phyloP scores from a whole-genome alignment of 2,329 filamentous ascomycete species.

The Harringtonia aguacate region DNA sequence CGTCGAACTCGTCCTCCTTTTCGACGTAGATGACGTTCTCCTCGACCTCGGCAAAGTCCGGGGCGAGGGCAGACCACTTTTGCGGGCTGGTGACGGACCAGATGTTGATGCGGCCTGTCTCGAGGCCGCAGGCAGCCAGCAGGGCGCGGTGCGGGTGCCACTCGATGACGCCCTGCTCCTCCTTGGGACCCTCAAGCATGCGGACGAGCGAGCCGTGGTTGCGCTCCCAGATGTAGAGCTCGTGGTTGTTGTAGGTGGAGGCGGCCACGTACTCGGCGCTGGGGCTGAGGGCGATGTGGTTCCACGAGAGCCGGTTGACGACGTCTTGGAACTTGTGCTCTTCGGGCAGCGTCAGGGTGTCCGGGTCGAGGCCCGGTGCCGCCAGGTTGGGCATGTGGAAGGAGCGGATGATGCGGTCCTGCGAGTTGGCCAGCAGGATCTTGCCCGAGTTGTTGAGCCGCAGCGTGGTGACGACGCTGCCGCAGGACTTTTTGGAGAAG shows the following conservation, averaged over 20 bases:
- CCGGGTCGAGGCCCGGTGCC: slow-evolving; percentile 59
- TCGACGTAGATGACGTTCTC: slow-evolving; percentile 97
- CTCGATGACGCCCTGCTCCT: slow-evolving; percentile 92
- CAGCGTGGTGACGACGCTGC: slow-evolving; percentile 78
- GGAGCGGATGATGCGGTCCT: slow-evolving; percentile 89
- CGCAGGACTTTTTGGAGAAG: slow-evolving; percentile 80
- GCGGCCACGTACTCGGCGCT: slow-evolving; percentile 94
- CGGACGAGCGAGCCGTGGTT: slow-evolving; percentile 88
- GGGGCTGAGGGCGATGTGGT: slow-evolving; percentile 89
- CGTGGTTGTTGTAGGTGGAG: slow-evolving; percentile 95
- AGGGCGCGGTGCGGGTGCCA: slow-evolving; percentile 89
- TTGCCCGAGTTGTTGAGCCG: slow-evolving; percentile 76
- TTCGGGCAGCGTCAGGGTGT: slow-evolving; percentile 79
- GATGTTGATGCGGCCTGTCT: slow-evolving; percentile 86
- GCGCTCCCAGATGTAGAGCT: slow-evolving; percentile 97
- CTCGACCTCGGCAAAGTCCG: slow-evolving; percentile 94
- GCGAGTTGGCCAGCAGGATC: slow-evolving; percentile 83
- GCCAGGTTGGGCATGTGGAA: slow-evolving; percentile 76
- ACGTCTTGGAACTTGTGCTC: slow-evolving; percentile 99
- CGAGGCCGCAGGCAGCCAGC: slow-evolving; percentile 82
- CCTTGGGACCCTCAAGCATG: slow-evolving; percentile 92
- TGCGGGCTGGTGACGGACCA: slow-evolving; percentile 95
- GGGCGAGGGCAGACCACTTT: slow-evolving; percentile 92
- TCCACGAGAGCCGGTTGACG: slow-evolving; percentile 91
- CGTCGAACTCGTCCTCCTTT: slow-evolving; percentile 94